phyloP scores from a whole-genome alignment of 2,329 filamentous ascomycete genomes.

The Sclerotinia sclerotiorum region DNA sequence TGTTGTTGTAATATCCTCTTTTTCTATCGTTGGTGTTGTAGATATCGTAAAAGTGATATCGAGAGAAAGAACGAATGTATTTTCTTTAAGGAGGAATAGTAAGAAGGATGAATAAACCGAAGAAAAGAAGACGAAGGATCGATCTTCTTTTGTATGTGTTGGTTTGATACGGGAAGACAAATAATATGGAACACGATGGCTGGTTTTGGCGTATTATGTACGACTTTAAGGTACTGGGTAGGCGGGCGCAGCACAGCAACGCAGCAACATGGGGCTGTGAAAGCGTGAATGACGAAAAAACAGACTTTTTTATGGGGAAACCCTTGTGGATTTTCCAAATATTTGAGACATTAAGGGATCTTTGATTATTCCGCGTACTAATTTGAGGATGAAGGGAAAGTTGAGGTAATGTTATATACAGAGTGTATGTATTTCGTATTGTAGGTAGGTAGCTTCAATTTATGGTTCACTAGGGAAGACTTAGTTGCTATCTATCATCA shows the following conservation, averaged over 20 bases:
- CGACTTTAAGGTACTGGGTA: not conserved
- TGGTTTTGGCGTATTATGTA: constrained; percentile 11
- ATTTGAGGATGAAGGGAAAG: not conserved
- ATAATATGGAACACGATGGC: constrained; percentile 1
- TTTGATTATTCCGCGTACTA: not conserved
- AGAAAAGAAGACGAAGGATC: not conserved
- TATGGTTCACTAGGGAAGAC: not conserved
- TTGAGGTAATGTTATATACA: too few species aligned
- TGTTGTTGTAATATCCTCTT: constrained; percentile 19
- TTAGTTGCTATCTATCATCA: not conserved
- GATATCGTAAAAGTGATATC: constrained; percentile 15
- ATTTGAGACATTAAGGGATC: not conserved
- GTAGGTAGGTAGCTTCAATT: not conserved
- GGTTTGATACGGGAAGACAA: constrained; percentile 1
- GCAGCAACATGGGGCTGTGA: constrained; percentile 5
- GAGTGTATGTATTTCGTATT: too few species aligned
- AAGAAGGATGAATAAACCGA: not conserved
- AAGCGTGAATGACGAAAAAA: constrained; percentile 2
- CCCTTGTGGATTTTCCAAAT: not conserved
- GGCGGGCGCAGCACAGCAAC: constrained; percentile 11
- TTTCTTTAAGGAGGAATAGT: not conserved
- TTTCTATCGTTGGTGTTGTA: constrained; percentile 29
- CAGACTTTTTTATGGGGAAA: constrained; percentile 12
- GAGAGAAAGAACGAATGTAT: constrained; percentile 9
- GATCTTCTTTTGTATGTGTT: not conserved